Base-by-base conservation (phyloP, 805 yeast species). In the Lachancea mirantina region DNA sequence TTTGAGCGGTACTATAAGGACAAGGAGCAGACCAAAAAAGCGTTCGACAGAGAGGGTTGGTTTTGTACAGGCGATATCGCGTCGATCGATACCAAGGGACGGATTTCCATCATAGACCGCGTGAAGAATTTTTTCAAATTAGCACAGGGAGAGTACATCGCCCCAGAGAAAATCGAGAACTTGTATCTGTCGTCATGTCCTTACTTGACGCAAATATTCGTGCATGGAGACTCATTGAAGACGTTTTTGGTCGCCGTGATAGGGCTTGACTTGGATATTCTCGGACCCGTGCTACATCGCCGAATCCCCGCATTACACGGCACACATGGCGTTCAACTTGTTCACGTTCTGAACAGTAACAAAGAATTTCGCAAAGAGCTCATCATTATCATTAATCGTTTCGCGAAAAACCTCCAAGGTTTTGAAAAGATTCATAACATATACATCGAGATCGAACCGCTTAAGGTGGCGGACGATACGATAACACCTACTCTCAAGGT, bases 61-160 rank as follows among this genome's bases (percentile, higher is more conserved):
- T 77, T 75, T 49, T 57, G 68, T 21, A 76, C 83, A 2, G 84
- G 84, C 31, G 88, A 79, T 52, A 68, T 79, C 45, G 84, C 74
- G 1, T 56, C 52, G 36, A 54, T 79, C 32, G 72, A 70, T 36
- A 36, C 41, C 1, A 57, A 61, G 5, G 84, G 87, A 8, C 65
- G 78, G 28, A 52, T 82, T 15, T 62, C 57, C 30, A 75, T 81
- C 37, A 68, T 81, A 45, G 92, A 82, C 49, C 66, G 92, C 40
- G 85, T 81, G 23, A 81, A 81, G 63, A 82, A 81, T 59, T 80
- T 81, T 60, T 81, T 80, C 66, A 81, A 81, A 43, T 52, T 74
- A 34, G 63, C 77, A 3, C 79, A 74, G 50, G 79, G 79, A 30
- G 78, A 74, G 57, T 81, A 80, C 54, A 71, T 81, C 35, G 80